Percentiles rank a stretch among this genome's conserved stretches.
These are phyloP conservation scores for Botrytis pseudocinerea DNA, from an alignment of 2,329 filamentous ascomycete species.

Conservation along the genomic window DNA sequence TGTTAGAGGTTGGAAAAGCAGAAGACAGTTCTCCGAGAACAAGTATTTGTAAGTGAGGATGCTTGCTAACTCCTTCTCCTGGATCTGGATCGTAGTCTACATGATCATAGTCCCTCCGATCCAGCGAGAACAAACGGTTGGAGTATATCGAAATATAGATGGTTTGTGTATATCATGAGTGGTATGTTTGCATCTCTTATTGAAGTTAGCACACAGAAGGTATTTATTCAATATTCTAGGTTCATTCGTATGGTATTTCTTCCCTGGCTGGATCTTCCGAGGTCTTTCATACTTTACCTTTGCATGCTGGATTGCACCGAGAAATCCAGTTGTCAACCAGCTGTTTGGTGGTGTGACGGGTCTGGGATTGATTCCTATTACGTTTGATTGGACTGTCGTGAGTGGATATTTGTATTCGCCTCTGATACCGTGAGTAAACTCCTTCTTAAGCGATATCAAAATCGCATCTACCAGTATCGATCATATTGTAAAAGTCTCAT, in stretches of 20 bases:
- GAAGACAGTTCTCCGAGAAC: background rate
- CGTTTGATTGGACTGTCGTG: constrained; percentile 76
- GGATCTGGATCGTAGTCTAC: constrained; percentile 48
- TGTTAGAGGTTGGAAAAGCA: background rate
- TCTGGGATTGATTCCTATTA: constrained; percentile 67
- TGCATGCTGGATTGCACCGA: constrained; percentile 69
- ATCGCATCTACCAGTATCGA: background rate
- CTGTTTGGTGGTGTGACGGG: constrained; percentile 69
- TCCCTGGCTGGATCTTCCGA: constrained; percentile 53
- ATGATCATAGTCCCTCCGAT: constrained; percentile 60
- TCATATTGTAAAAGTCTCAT: background rate
- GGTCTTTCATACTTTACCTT: constrained; percentile 65
- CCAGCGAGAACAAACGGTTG: constrained; percentile 49
- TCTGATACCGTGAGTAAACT: background rate
- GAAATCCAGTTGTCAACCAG: constrained; percentile 69
- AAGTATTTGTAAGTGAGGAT: background rate
- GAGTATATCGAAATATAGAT: constrained; percentile 47
- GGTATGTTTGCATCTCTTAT: constrained; percentile 42
- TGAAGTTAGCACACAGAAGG: background rate
- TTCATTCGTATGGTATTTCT: constrained; percentile 51
- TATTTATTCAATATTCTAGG: background rate
- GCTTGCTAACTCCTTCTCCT: background rate
- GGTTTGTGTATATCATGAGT: constrained; percentile 44
- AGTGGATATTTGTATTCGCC: constrained; percentile 32
- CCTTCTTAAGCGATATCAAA: background rate